A percentile compares a stretch with the other conserved stretches of the same genome.
Conservation (phyloP, 1,284 basidiomycete genomes). For the Pascua guehoae region DNA sequence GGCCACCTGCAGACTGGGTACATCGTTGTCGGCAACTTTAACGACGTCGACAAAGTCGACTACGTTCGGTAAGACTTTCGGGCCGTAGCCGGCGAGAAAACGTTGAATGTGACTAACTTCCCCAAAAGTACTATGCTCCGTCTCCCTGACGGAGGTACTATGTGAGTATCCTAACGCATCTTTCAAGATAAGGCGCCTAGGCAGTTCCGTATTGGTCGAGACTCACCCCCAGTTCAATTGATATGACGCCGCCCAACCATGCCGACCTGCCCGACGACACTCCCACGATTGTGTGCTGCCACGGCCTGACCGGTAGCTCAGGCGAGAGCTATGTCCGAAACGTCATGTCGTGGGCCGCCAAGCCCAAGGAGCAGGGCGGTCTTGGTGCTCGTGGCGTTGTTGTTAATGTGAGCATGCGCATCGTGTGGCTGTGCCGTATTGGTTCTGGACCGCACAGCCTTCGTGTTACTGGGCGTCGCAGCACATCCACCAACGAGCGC, state of each 20-base stretch:
- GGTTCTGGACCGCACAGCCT: neutral
- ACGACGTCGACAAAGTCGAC: conserved; percentile 63
- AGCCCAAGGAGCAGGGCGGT: conserved; percentile 66
- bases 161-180: conserved; percentile 52
- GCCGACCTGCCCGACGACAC: conserved; percentile 58
- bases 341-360: conserved; percentile 64
- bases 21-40: conserved; percentile 57
- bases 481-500: no score
- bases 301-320: conserved; percentile 84
- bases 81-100: conserved; percentile 17
- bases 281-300: conserved; percentile 72
- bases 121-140: conserved; percentile 53
- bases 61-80: conserved; percentile 60
- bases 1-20: conserved; percentile 53
- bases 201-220: conserved; percentile 42
- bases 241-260: conserved; percentile 50
- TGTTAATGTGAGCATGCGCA: conserved; percentile 57
- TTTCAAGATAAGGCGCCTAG: neutral
- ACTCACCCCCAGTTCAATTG: conserved; percentile 63
- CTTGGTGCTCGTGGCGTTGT: conserved; percentile 83
- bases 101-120: conserved; percentile 41
- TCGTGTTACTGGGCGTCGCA: no score
- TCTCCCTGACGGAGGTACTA: conserved; percentile 65
- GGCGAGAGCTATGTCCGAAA: conserved; percentile 85
- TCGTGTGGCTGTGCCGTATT: neutral